phyloP scores from a whole-genome alignment of 164 flowering plant species.

The Warburgia ugandensis region DNA sequence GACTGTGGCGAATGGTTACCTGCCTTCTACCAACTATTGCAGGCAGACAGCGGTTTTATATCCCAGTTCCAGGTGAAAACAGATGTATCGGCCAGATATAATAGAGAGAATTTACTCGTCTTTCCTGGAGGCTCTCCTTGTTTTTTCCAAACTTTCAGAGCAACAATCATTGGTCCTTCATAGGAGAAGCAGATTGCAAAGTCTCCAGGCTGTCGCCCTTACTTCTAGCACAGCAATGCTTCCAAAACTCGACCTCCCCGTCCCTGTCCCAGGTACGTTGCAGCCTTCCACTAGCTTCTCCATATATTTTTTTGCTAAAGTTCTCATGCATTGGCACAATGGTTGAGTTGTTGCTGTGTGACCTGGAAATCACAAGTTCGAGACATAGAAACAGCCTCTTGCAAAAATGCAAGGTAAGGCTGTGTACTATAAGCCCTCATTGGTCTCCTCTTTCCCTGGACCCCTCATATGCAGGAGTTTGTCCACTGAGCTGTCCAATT shows the following conservation, averaged over 20 bases:
- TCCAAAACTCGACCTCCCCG: slow-evolving; percentile 95
- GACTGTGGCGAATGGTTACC: slow-evolving; percentile 58
- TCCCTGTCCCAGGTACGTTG: slow-evolving; percentile 88
- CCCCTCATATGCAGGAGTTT: no score
- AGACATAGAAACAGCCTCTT: no score
- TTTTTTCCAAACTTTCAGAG: slow-evolving; percentile 25
- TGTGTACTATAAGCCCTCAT: no score
- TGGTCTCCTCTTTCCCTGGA: no score
- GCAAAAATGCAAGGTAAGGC: no score
- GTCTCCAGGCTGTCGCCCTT: slow-evolving; percentile 80
- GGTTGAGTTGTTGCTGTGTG: no score
- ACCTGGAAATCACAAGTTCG: no score
- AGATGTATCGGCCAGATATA: slow-evolving; percentile 91
- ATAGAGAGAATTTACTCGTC: slow-evolving; percentile 69
- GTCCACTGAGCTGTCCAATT: no score
- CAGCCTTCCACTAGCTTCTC: slow-evolving; percentile 57
- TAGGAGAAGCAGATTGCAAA: slow-evolving; percentile 76
- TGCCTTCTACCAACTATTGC: slow-evolving; percentile 16
- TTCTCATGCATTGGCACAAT: slow-evolving; percentile 83
- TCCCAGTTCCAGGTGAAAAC: slow-evolving; percentile 79
- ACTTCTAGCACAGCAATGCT: slow-evolving; percentile 56
- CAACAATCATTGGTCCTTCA: slow-evolving; percentile 18
- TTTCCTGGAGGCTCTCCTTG: slow-evolving; percentile 27
- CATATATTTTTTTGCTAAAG: slow-evolving; percentile 86
- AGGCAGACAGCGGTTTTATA: slow-evolving; percentile 62